A percentile compares a stretch with the other conserved stretches of the same genome.
Evolutionary conservation across 23 red algal genomes (phyloP).

Genomic region (Gracilaria gracilis): DNA sequence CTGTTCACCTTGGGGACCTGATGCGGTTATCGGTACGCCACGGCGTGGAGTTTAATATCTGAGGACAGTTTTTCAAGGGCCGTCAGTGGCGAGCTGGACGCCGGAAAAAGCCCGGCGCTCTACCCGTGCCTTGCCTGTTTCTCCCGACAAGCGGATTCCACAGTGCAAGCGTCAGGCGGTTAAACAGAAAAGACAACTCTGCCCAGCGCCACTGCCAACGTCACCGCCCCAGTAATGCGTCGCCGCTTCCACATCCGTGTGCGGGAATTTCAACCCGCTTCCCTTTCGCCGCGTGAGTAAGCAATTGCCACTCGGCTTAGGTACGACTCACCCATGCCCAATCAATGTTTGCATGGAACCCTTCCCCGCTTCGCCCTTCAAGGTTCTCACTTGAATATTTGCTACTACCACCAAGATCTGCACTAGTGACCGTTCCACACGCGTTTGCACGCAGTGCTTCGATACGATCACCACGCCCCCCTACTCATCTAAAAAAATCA

Average conservation of each 20-base stretch:
- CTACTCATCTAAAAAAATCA: constrained; percentile 45
- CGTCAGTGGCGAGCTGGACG: constrained; percentile 59
- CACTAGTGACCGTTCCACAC: constrained; percentile 83
- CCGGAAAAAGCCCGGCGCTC: constrained; percentile 62
- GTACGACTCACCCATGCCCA: constrained; percentile 69
- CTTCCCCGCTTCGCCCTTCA: constrained; percentile 94
- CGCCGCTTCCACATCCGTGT: constrained; percentile 72
- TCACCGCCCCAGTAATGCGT: constrained; percentile 68
- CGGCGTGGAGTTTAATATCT: constrained; percentile 52
- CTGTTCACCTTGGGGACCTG: constrained; percentile 90
- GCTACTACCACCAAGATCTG: constrained; percentile 93
- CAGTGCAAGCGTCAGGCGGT: constrained; percentile 26
- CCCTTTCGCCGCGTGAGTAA: constrained; percentile 69
- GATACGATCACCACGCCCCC: constrained; percentile 64
- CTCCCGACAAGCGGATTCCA: constrained; percentile 90
- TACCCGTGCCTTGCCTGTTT: constrained; percentile 59
- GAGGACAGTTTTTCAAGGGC: constrained; percentile 64
- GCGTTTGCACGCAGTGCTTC: constrained; percentile 21
- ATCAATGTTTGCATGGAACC: constrained; percentile 83
- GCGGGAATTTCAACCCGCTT: constrained; percentile 87
- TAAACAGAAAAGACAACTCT: constrained; percentile 85
- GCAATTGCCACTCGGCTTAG: constrained; percentile 53
- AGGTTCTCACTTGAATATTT: constrained; percentile 94
- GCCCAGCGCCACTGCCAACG: constrained; percentile 63
- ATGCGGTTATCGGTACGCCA: constrained; percentile 89